Evolutionary conservation across 495 filamentous ascomycete genomes (phyloP), one percentile per base, ranked within the genome.

Genomic region (Penicillium waksmanii): DNA sequence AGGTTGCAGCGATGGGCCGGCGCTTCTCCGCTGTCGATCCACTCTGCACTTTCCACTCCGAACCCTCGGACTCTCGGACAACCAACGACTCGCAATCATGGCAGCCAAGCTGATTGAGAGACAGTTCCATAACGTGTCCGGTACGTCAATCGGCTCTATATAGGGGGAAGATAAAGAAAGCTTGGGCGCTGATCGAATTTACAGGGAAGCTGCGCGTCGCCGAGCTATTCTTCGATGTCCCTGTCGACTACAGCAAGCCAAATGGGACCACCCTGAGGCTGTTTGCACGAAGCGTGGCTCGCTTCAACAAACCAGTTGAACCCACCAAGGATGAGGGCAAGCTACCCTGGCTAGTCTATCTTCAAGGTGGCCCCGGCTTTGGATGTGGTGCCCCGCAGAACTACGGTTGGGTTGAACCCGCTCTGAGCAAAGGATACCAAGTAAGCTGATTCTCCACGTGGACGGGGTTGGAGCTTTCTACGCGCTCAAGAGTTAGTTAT

Each of bases 141-240:
- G 80, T 80, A 48, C 3, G 65, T 63, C 18, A 7, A 9, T 52
- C 7, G 6, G 7, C 12, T 33, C 23, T 31, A 7, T 36, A 23
- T 12, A 6, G 27, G 6, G 31, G 27, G 27, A 31, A 12, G 5
- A 36, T 18, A 15, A 48, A 25, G 23, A 15, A 48, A 25, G 23
- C 11, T 13, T 33, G 9, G 5, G 38, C n/a, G 34, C 57, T 68
- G 27, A 68, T 34, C 3, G n/a, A 13, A 34, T 47, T 25, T 40
- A 7, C 58, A 92, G 92, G 92, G 34, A 90, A 87, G 68, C 76
- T 96, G 9, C 82, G 82, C 46, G 82, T 96, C 47, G 87, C 86
- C 2, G 92, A 96, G 69, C 80, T 92, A 55, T 89, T 91, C 77
- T 96, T 96, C 67, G 85, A 92, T 64, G 91, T 96, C 10, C 91